Conservation (phyloP, 169 alveolate species). For the Cryptosporidium tyzzeri region DNA sequence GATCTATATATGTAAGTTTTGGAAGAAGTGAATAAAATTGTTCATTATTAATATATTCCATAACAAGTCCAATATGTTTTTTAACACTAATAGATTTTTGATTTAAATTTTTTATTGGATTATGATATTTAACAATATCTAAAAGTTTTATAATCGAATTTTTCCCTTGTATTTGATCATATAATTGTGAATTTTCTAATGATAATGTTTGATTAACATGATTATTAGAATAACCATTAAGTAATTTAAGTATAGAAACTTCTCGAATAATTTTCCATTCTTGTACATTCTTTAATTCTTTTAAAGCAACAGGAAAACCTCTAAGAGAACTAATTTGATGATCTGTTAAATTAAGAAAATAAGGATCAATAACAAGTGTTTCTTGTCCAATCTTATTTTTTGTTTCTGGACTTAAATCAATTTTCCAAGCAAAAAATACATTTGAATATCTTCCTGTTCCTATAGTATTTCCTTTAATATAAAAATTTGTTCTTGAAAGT, state of each 20-base stretch:
- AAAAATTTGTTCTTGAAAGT: background rate
- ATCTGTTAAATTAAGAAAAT: background rate
- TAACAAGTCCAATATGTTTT: slow-evolving; percentile 17
- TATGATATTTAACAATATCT: slow-evolving; percentile 16
- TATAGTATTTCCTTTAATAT: slow-evolving; percentile 29
- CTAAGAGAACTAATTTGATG: slow-evolving; percentile 3
- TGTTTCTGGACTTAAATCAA: background rate
- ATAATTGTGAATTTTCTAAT: background rate
- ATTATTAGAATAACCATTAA: background rate
- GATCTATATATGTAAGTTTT: background rate
- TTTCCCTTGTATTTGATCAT: background rate
- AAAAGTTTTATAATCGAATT: slow-evolving; percentile 31
- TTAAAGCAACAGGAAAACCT: slow-evolving; percentile 58
- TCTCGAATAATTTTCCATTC: slow-evolving; percentile 60
- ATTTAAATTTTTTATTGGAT: background rate
- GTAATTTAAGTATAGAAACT: slow-evolving; percentile 23
- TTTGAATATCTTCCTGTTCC: slow-evolving; percentile 62
- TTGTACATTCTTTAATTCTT: slow-evolving; percentile 27
- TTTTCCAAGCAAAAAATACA: slow-evolving; percentile 45
- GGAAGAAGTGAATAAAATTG: slow-evolving; percentile 62
- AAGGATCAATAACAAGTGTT: slow-evolving; percentile 1
- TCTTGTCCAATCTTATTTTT: background rate
- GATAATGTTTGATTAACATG: background rate
- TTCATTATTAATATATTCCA: slow-evolving; percentile 47
- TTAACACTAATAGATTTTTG: background rate